Evolutionary conservation across 345 rosid genomes (phyloP), one percentile per base, ranked within the genome.

Genomic region (Linum tenue): DNA sequence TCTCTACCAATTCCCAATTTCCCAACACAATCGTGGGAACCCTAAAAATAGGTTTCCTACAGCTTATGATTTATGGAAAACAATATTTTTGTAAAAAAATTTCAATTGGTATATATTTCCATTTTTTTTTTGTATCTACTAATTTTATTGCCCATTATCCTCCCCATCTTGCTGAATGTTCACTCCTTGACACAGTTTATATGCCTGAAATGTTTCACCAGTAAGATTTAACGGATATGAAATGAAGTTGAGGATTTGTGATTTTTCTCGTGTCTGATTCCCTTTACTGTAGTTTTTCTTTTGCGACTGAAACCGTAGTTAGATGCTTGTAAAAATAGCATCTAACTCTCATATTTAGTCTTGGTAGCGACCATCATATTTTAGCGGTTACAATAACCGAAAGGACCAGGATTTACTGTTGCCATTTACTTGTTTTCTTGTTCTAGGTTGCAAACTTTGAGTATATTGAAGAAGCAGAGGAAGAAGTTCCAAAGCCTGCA

Each of bases 401-500:
- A 22, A 22, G 31, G 31, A 7, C 53, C 9, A 48, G 3, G 11
- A 9, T 48, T 9, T 48, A 10, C 53, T 48, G 53, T 10, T 48
- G 53, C 14, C 14, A 12, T 48, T 48, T 2, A 48, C 53, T 7
- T 39, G 7, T 74, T 64, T 72, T 8, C 74, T 39, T 74, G 63
- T 65, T 66, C 64, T 72, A 95, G 99, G 99, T 95, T 63, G 98
- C 99, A 55, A 95, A 95, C 77, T 95, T 95, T 64, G 95, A 91
- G 81, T 95, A 81, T 71, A 87, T 89, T 64, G 99, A 91, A 81
- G 87, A 63, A 16, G 92, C 84, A 17, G 84, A 83, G 76, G 83
- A 78, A 68, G 82, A 78, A 78, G 87, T 84, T 51, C 87, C 75
- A 74, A 88, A 82, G 72, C 80, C 75, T 8, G 82, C 79, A 12